Evolutionary conservation across 2,329 filamentous ascomycete genomes (phyloP).

Genomic region (Colletotrichum endophyticum): DNA sequence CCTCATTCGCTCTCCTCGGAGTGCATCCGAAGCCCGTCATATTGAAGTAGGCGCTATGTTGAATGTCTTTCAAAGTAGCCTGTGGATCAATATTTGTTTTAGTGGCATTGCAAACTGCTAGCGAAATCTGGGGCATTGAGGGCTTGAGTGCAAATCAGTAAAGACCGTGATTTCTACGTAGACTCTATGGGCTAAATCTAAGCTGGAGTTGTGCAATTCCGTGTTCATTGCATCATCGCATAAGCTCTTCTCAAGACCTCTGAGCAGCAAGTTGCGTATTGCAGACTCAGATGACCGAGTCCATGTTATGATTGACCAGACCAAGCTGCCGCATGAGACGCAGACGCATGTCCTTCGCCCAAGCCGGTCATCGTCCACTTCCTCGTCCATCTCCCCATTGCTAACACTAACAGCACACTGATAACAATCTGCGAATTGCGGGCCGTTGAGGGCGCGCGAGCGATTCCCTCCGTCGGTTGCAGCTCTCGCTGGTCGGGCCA

Average conservation of each 20-base stretch:
- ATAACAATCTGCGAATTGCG: slow-evolving; percentile 15
- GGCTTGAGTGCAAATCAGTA: neutral
- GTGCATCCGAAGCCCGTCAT: neutral
- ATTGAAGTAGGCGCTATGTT: neutral
- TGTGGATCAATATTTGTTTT: neutral
- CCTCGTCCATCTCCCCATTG: neutral
- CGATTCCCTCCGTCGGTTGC: slow-evolving; percentile 12
- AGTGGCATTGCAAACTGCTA: neutral
- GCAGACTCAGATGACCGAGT: neutral
- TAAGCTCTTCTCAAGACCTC: neutral
- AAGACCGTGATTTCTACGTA: slow-evolving; percentile 10
- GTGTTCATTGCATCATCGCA: neutral
- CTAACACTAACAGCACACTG: slow-evolving; percentile 17
- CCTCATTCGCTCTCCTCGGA: neutral
- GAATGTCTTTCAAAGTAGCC: neutral
- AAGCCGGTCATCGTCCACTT: neutral
- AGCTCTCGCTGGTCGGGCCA: slow-evolving; percentile 20
- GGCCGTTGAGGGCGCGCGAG: slow-evolving; percentile 20
- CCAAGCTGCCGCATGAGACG: neutral
- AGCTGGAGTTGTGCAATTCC: neutral
- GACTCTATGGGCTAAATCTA: neutral
- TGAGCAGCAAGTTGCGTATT: neutral
- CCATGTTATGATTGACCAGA: neutral
- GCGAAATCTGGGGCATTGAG: neutral
- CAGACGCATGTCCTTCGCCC: neutral